A percentile compares a stretch with the other conserved stretches of the same genome.
Evolutionary conservation across 768 basidiomycete species (phyloP).

Genomic region (Leccinum uliginosum): DNA sequence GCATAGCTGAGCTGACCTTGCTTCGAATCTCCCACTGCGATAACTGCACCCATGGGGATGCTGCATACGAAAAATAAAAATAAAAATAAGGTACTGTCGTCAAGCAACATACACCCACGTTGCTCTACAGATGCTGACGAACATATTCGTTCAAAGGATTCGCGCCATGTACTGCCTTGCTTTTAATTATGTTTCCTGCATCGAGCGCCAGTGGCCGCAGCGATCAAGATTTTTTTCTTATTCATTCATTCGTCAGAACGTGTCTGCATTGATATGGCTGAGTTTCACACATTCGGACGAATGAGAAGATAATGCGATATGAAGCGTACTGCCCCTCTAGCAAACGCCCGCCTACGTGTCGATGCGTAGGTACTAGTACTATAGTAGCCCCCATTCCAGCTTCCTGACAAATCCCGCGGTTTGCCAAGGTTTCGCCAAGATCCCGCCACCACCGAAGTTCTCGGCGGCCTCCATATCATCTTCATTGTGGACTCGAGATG

Average conservation of each 20-base stretch:
- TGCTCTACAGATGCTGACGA: conserved; percentile 9
- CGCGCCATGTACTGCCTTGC: neutral
- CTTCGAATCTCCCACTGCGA: neutral
- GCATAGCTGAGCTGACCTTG: neutral
- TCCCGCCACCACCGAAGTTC: neutral
- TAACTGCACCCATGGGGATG: conserved; percentile 3
- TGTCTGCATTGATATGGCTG: neutral
- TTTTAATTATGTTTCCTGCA: neutral
- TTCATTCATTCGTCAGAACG: neutral
- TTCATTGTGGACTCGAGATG: neutral
- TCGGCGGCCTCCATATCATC: neutral
- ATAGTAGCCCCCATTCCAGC: conserved; percentile 11
- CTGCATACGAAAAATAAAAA: neutral
- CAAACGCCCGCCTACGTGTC: neutral
- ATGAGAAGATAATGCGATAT: neutral
- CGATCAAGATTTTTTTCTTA: neutral
- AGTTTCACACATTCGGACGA: neutral
- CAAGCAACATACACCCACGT: conserved; percentile 4
- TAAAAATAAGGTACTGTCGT: conserved; percentile 11
- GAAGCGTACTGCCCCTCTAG: neutral
- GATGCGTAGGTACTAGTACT: neutral
- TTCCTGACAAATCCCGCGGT: neutral
- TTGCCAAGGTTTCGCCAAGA: conserved; percentile 9
- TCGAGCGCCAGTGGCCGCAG: neutral
- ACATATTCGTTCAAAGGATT: neutral